Evolutionary conservation across 495 filamentous ascomycete genomes (phyloP), one percentile per base, ranked within the genome.

Genomic region (Elasticomyces elasticus): DNA sequence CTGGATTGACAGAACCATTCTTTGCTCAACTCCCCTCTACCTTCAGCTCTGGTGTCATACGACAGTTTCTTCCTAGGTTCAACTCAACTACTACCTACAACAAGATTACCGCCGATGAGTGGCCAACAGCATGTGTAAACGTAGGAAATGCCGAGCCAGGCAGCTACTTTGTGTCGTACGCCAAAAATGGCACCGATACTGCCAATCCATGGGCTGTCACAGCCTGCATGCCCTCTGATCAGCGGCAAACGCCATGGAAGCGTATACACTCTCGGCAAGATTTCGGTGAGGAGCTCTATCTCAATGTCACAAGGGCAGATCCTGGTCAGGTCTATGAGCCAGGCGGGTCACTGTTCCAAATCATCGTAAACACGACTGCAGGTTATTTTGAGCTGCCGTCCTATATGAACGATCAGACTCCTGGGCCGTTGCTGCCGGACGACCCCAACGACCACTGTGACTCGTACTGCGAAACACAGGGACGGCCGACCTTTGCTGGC

Each of bases 331-430:
- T 11, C 6, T 28, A 10, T 35, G 31, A 37, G 4, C 20, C 6
- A 38, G 7, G 35, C 19, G 10, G 19, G n/a, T 55, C 51, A n/a
- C 13, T 22, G n/a, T 46, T 15, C 17, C 42, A 38, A 20, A 49
- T 49, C 19, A 27, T 28, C 0, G 35, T 65, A 5, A 58, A 59
- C 11, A 70, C 61, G 7, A 69, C 64, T 5, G 55, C 62, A 5
- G 68, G 66, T 1, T 69, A 64, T 33, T 71, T 71, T 46, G 67
- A 69, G 55, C 46, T 69, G 3, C 68, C 68, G 2, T 68, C 62
- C 30, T 63, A 66, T 51, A 48, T 57, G 31, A 71, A 69, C 33
- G 54, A 52, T 11, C 37, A 52, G 15, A 49, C 27, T 19, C 40
- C 62, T 0, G 67, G 68, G 0, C 42, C 54, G 6, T 42, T 71